Conservation (phyloP, 2,329 filamentous ascomycete species). For the Calonectria pteridis region DNA sequence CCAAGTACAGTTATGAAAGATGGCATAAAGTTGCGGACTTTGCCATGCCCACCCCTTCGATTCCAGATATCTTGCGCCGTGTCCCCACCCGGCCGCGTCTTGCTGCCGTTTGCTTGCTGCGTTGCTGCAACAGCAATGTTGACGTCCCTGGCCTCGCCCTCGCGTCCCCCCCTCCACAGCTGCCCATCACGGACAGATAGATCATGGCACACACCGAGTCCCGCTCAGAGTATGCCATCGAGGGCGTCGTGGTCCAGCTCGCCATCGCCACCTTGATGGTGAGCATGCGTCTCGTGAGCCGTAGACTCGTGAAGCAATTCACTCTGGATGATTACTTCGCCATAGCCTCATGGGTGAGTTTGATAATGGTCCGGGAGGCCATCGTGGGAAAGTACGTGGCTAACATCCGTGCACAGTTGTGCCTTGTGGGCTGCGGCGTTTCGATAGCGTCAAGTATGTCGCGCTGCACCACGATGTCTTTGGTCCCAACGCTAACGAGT, state of each 20-base stretch:
- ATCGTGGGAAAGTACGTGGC: not conserved
- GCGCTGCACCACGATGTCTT: not conserved
- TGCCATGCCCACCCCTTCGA: not conserved
- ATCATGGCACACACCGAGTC: not conserved
- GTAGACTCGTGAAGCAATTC: not conserved
- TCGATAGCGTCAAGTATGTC: constrained; percentile 27
- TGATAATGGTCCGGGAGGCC: not conserved
- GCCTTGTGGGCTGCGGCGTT: constrained; percentile 22
- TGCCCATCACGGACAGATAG: not conserved
- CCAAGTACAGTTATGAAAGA: not conserved
- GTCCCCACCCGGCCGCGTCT: not conserved
- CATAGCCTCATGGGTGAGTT: constrained; percentile 19
- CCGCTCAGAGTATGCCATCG: not conserved
- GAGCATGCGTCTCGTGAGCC: constrained; percentile 27
- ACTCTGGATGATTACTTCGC: constrained; percentile 32
- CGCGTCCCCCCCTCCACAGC: not conserved
- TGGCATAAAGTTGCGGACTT: not conserved
- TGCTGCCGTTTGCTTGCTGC: not conserved
- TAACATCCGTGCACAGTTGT: constrained; percentile 19
- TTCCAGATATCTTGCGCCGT: not conserved
- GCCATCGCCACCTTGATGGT: constrained; percentile 17
- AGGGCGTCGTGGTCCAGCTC: not conserved
- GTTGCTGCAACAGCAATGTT: not conserved
- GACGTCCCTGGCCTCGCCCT: not conserved
- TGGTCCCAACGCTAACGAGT: not conserved